Evolutionary conservation across 441 rosid species (phyloP), one percentile per base, ranked within the genome.

Genomic region (Pelargonium citronellum): DNA sequence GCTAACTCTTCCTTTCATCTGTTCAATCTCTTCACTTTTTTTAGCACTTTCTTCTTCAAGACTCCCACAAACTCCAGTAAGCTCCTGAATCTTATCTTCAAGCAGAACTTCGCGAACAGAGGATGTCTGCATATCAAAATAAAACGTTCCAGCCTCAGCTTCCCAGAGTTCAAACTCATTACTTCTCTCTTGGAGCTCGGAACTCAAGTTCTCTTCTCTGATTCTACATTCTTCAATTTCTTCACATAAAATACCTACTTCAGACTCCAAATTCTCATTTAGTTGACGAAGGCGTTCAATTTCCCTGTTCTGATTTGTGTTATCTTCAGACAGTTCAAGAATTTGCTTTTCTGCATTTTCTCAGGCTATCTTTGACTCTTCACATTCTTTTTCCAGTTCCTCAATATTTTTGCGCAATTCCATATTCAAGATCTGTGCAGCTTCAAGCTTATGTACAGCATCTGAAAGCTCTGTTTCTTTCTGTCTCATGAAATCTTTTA

Each of bases 151-250:
- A 69, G 91, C 94, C 75, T 89, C 89, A 67, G 83, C 79, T 44
- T 89, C 91, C 91, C 91, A 85, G n/a, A 83, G 73, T 76, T 78
- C 91, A 75, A 85, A 79, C 71, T 85, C 91, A 71, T 84, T 82
- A 73, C 77, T 74, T 80, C 77, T 85, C 80, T 86, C 87, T 74
- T 80, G 89, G 53, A 88, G 79, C 78, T 87, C 91, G n/a, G 82
- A 78, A 70, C 83, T 81, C 78, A 89, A 67, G 58, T 66, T 75
- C 76, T 85, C 81, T 73, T 87, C 91, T 73, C 82, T 67, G 34
- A 78, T 68, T 66, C 82, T 77, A 77, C 46, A 86, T 75, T 53
- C 82, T 82, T 85, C 83, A 22, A 91, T 78, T 79, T 87, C 91
- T 74, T 82, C 66, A 2, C 67, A 76, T 76, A 91, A 67, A 0